Evolutionary conservation across 148 eudicot genomes (phyloP).

Genomic region (Bassia scoparia): DNA sequence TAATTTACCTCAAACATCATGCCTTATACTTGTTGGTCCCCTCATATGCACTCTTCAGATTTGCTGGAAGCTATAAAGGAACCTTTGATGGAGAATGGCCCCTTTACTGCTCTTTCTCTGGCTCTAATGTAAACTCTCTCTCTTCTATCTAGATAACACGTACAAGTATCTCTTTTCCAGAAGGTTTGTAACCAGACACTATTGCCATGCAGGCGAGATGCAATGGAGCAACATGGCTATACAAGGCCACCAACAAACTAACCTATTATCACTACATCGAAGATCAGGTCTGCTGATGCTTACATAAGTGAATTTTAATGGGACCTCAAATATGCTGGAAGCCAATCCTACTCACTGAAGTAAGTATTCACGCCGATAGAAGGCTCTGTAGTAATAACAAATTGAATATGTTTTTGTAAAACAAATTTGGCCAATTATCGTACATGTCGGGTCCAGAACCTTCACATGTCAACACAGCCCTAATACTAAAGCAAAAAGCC

Average conservation of each 20-base stretch:
- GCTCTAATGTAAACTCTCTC: conserved; percentile 46
- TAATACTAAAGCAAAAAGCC: too few species aligned
- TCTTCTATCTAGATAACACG: neutral
- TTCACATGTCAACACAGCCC: too few species aligned
- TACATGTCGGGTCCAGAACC: too few species aligned
- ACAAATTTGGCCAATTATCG: too few species aligned
- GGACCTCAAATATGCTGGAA: conserved; percentile 90
- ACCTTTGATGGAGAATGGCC: conserved; percentile 85
- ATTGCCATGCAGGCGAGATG: conserved; percentile 55
- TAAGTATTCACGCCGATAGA: conserved; percentile 20
- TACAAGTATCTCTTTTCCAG: conserved; percentile 17
- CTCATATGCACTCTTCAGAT: conserved; percentile 56
- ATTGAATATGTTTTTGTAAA: too few species aligned
- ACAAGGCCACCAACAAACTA: conserved; percentile 45
- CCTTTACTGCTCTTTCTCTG: conserved; percentile 84
- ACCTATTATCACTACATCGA: conserved; percentile 47
- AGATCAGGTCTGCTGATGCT: conserved; percentile 50
- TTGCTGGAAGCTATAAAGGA: conserved; percentile 54
- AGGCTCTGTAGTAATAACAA: too few species aligned
- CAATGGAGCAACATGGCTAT: conserved; percentile 91
- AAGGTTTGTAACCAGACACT: neutral
- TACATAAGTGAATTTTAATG: conserved; percentile 67
- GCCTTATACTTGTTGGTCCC: neutral
- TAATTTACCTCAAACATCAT: neutral
- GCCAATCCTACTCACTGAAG: conserved; percentile 71